phyloP scores from a whole-genome alignment of 495 filamentous ascomycete genomes.

The Xylaria palmicola region DNA sequence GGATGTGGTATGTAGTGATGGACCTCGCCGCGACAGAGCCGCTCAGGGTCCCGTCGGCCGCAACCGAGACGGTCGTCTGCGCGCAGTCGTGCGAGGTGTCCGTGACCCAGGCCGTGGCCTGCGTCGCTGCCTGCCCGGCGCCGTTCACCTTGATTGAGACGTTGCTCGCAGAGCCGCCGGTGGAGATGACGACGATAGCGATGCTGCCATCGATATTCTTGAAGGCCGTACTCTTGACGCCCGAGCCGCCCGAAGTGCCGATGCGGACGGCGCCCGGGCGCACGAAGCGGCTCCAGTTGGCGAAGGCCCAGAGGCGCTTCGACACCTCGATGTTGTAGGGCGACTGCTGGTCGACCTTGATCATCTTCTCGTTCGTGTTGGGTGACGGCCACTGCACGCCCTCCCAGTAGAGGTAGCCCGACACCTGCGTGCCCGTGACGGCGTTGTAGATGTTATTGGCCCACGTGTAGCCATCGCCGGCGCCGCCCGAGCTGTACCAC shows the following conservation, averaged over 20 bases:
- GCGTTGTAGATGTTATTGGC: constrained; percentile 53
- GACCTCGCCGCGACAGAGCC: constrained; percentile 38
- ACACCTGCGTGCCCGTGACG: constrained; percentile 43
- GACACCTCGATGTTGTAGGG: constrained; percentile 40
- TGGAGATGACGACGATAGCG: constrained; percentile 49
- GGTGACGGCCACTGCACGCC: constrained; percentile 50
- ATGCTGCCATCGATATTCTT: constrained; percentile 50
- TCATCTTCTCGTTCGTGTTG: constrained; percentile 47
- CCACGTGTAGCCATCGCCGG: constrained; percentile 57
- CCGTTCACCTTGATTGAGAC: constrained; percentile 32
- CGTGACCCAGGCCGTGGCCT: constrained; percentile 39
- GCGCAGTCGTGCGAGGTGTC: constrained; percentile 37
- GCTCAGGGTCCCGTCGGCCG: constrained; percentile 28
- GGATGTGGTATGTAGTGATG: constrained; percentile 38
- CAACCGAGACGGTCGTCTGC: constrained; percentile 28
- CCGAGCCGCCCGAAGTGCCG: constrained; percentile 29
- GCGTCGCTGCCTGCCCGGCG: constrained; percentile 7
- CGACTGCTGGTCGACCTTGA: constrained; percentile 41
- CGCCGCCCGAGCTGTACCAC: constrained; percentile 48
- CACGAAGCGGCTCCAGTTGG: constrained; percentile 49
- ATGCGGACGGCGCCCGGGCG: constrained; percentile 49
- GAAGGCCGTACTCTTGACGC: constrained; percentile 50
- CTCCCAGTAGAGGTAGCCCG: constrained; percentile 56
- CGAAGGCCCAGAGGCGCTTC: constrained; percentile 55
- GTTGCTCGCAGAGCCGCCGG: constrained; percentile 29